phyloP scores from a whole-genome alignment of 345 rosid genomes.

The Mallotus nudiflorus region DNA sequence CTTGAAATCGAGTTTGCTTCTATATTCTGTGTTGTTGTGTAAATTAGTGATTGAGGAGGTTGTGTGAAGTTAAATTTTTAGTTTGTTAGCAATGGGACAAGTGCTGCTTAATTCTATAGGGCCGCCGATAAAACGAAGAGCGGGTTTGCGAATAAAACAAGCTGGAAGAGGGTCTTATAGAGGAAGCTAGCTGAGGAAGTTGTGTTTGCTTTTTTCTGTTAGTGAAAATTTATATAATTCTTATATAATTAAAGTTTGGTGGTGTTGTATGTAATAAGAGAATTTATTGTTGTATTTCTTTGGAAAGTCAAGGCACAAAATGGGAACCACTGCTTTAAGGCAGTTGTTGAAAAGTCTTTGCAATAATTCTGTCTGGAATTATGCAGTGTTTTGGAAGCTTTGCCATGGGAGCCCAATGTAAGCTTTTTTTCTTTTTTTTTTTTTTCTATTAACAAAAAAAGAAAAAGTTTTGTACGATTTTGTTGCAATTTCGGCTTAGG shows the following conservation, averaged over 20 bases:
- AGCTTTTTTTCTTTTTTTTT: conserved; percentile 17
- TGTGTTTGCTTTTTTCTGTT: conserved; percentile 6
- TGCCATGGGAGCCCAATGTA: conserved; percentile 46
- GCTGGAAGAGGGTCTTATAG: conserved; percentile 67
- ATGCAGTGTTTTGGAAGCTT: conserved; percentile 64
- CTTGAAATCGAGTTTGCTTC: too few relatives aligned
- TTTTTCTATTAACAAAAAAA: too few relatives aligned
- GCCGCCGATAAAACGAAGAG: conserved; percentile 52
- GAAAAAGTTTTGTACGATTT: too few relatives aligned
- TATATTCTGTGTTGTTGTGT: neutral
- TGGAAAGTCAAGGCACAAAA: conserved; percentile 17
- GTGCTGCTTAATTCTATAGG: conserved; percentile 39
- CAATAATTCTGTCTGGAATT: conserved; percentile 48
- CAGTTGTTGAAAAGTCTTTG: conserved; percentile 51
- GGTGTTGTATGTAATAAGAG: conserved; percentile 20
- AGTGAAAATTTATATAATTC: neutral
- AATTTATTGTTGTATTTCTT: conserved; percentile 4
- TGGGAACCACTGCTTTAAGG: conserved; percentile 52
- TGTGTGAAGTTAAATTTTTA: too few relatives aligned
- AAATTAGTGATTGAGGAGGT: neutral
- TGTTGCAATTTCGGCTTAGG: too few relatives aligned
- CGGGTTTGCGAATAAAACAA: conserved; percentile 49
- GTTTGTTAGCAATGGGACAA: conserved; percentile 38
- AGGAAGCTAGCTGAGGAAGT: conserved; percentile 49
- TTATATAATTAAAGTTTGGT: too few relatives aligned